A percentile compares a stretch with the other conserved stretches of the same genome.
phyloP scores from a whole-genome alignment of 2,329 filamentous ascomycete species.

The Didymellaceae sp. region DNA sequence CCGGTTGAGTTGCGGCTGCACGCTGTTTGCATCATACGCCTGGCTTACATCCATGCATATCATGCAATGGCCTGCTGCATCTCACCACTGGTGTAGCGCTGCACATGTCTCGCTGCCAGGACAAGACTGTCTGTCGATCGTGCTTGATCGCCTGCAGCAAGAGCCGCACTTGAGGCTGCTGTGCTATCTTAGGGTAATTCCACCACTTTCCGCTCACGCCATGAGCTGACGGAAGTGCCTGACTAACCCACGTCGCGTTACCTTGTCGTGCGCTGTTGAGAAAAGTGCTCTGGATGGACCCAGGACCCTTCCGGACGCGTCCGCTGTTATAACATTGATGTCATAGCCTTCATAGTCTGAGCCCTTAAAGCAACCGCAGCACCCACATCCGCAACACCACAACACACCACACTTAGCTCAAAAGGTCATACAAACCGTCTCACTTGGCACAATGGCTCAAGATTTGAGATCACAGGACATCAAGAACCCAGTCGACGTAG shows the following conservation, averaged over 20 bases:
- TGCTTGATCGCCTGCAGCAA: background rate
- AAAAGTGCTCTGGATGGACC: conserved; percentile 1
- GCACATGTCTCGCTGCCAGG: background rate
- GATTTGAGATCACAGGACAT: conserved; percentile 53
- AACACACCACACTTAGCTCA: background rate
- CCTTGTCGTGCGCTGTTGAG: conserved; percentile 17
- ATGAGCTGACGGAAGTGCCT: conserved; percentile 24
- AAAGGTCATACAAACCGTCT: conserved; percentile 2
- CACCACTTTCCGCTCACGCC: conserved; percentile 25
- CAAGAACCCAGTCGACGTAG: conserved; percentile 61
- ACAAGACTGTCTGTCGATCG: conserved; percentile 1
- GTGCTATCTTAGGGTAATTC: background rate
- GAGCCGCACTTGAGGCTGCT: conserved; percentile 2
- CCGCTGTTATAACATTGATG: conserved; percentile 12
- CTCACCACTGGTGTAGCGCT: conserved; percentile 9
- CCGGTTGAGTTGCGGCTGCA: no score
- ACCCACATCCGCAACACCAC: conserved; percentile 1
- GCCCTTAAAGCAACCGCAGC: conserved; percentile 9
- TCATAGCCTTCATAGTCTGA: conserved; percentile 12
- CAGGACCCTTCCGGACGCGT: conserved; percentile 11
- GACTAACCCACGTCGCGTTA: conserved; percentile 22
- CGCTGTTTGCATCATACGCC: background rate
- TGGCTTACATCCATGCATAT: background rate
- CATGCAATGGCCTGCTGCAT: background rate
- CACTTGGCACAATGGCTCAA: conserved; percentile 39